Evolutionary conservation across 305 asterid species (phyloP), one percentile per base, ranked within the genome.

Genomic region (Solanum aculeatissimum): DNA sequence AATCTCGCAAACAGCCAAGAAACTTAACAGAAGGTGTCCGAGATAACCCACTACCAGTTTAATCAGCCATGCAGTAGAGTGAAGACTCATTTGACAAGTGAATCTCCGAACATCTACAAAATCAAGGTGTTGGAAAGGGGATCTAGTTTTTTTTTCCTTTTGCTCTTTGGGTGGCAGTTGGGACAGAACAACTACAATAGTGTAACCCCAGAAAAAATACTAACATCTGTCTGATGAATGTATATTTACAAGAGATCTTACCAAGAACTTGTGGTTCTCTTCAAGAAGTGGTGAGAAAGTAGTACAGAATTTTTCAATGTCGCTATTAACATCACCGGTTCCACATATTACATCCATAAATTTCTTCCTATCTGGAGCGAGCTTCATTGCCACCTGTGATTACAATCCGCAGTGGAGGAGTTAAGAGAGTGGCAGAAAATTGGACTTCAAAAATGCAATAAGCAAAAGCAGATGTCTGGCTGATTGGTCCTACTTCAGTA

Each of bases 191-290:
- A 79, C 53, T 19, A 79, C 53, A 77, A 53, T 77, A 51, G 47
- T 51, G 82, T 51, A 77, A 77, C 12, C 82, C 66, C 66, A 18
- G 29, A 18, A 19, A 32, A 54, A 54, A 79, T 53, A 12, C 68
- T 19, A 79, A 35, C 18, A 77, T 29, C 57, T 75, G 55, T 55
- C 65, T 55, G 60, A 70, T 74, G 49, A 53, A 55, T 43, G 54
- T 47, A 27, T 29, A 18, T 42, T 69, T 16, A 19, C 14, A 47
- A 82, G 85, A 84, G 53, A 89, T 66, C 89, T 92, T 91, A 96
- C 99, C 98, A 95, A 84, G 93, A 94, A 97, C 87, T 94, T 95
- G 93, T 97, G 99, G 91, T 95, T 97, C 90, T 97, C 97, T 85
- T 92, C 97, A 25, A 97, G 97, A 68, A 93, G 88, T 2, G 98